Conservation (phyloP, 805 yeast genomes). For the Kluyveromyces siamensis region DNA sequence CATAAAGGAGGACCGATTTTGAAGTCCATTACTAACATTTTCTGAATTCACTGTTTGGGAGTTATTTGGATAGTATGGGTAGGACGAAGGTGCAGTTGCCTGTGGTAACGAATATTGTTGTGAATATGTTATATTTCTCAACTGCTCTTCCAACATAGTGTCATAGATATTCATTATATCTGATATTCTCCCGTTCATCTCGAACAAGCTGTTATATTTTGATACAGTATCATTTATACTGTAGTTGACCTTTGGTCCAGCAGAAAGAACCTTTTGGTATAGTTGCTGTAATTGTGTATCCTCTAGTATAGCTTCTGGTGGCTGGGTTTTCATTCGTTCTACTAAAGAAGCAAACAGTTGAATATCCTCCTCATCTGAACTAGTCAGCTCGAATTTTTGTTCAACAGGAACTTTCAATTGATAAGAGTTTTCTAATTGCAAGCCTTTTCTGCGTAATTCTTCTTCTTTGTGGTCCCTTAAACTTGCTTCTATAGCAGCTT, state of each 20-base stretch:
- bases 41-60: background rate
- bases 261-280: slow-evolving; percentile 47
- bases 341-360: slow-evolving; percentile 62
- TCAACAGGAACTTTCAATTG: slow-evolving; percentile 4
- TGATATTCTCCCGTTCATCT: slow-evolving; percentile 69
- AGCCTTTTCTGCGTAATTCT: slow-evolving; percentile 20
- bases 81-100: slow-evolving; percentile 17
- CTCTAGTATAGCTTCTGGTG: slow-evolving; percentile 31
- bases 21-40: background rate
- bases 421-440: background rate
- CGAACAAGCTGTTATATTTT: slow-evolving; percentile 57
- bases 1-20: background rate
- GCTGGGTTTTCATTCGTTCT: slow-evolving; percentile 40
- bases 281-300: slow-evolving; percentile 29
- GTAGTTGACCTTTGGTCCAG: slow-evolving; percentile 62
- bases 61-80: slow-evolving; percentile 1
- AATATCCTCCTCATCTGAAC: slow-evolving; percentile 61
- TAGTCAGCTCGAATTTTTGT: slow-evolving; percentile 33
- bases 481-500: slow-evolving; percentile 91
- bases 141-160: slow-evolving; percentile 53
- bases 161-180: slow-evolving; percentile 73
- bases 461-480: slow-evolving; percentile 55
- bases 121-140: slow-evolving; percentile 30
- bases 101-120: slow-evolving; percentile 22
- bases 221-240: slow-evolving; percentile 48